These are phyloP conservation scores for Pleurotus eryngii DNA, from an alignment of 768 basidiomycete genomes.

Conservation along the genomic window DNA sequence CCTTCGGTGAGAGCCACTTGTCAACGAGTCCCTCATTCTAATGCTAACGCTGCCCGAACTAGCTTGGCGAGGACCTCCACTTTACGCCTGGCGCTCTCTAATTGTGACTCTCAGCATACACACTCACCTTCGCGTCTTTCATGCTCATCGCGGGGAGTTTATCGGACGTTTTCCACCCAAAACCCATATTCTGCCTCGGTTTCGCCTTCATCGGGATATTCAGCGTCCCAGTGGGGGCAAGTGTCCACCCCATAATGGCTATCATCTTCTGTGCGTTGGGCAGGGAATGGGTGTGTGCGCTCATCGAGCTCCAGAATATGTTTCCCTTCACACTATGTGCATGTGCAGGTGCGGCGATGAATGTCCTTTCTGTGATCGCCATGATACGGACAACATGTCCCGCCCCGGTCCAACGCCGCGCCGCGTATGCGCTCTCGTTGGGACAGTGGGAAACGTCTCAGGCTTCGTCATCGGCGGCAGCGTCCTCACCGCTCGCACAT, in stretches of 20 bases:
- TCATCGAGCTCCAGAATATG: neutral
- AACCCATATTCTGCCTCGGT: constrained; percentile 16
- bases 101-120: constrained; percentile 41
- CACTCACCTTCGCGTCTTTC: constrained; percentile 40
- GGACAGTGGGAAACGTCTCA: constrained; percentile 38
- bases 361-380: constrained; percentile 41
- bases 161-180: constrained; percentile 18
- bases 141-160: constrained; percentile 10
- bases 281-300: constrained; percentile 9
- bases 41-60: neutral
- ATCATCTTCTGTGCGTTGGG: constrained; percentile 11
- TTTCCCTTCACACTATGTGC: too few species aligned
- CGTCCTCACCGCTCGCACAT: constrained; percentile 29
- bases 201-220: constrained; percentile 10
- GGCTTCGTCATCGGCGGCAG: constrained; percentile 36
- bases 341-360: constrained; percentile 36
- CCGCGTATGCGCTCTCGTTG: constrained; percentile 40
- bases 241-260: constrained; percentile 6
- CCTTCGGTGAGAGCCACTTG: neutral
- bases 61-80: neutral
- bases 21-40: too few species aligned
- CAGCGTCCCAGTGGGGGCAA: constrained; percentile 3
- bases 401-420: constrained; percentile 37
- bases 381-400: constrained; percentile 41
- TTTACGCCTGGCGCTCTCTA: neutral